Conservation (phyloP, 2,329 filamentous ascomycete genomes). For the Exserohilum rostratum region DNA sequence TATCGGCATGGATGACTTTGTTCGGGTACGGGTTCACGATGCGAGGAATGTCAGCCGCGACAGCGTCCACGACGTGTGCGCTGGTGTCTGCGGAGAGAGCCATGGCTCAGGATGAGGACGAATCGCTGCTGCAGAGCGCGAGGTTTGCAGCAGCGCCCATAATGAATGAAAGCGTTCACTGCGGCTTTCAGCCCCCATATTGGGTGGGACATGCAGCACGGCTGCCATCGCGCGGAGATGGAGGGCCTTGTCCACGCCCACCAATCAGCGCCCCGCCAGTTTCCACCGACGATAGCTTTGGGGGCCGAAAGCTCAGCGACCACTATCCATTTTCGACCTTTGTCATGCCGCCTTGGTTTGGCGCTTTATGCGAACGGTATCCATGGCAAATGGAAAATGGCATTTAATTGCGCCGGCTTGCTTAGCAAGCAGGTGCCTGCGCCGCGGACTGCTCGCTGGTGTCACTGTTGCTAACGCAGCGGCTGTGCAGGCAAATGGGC, state of each 20-base stretch:
- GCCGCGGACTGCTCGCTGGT: background rate
- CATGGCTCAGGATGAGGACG: slow-evolving; percentile 11
- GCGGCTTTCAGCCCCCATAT: slow-evolving; percentile 37
- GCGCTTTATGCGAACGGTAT: slow-evolving; percentile 2
- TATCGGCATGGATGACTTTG: slow-evolving; percentile 36
- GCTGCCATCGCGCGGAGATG: slow-evolving; percentile 4
- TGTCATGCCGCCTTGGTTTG: slow-evolving; percentile 10
- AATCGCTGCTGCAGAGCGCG: slow-evolving; percentile 12
- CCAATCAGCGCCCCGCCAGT: slow-evolving; percentile 3
- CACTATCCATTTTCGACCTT: background rate
- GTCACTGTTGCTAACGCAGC: slow-evolving; percentile 5
- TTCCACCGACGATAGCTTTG: slow-evolving; percentile 1
- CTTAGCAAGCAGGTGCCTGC: background rate
- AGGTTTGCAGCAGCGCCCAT: slow-evolving; percentile 26
- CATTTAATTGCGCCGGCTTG: background rate
- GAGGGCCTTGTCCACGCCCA: background rate
- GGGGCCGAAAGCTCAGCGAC: slow-evolving; percentile 28
- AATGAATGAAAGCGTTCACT: slow-evolving; percentile 17
- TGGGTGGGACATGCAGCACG: slow-evolving; percentile 19
- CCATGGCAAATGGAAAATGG: slow-evolving; percentile 2
- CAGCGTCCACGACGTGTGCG: slow-evolving; percentile 17
- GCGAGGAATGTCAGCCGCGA: slow-evolving; percentile 22
- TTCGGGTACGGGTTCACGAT: slow-evolving; percentile 21
- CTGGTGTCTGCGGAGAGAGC: slow-evolving; percentile 9
- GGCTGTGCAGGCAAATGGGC: slow-evolving; percentile 31